Conservation (phyloP, 1,284 basidiomycete genomes). For the Leucoagaricus sp. region DNA sequence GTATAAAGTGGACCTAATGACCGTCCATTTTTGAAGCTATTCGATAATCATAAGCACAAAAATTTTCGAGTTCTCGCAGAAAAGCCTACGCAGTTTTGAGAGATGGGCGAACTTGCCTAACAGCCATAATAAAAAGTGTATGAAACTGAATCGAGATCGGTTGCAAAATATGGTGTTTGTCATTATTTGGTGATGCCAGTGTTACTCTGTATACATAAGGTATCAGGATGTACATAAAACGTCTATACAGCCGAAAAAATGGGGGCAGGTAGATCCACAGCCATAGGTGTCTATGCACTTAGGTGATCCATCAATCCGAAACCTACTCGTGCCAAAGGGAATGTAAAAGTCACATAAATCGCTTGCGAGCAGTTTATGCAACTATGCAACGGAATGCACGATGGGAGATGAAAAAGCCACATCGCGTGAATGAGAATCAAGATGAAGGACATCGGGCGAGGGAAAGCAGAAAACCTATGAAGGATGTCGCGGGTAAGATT, state of each 20-base stretch:
- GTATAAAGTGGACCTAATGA: slow-evolving; percentile 84
- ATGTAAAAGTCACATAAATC: not conserved
- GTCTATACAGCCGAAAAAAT: not conserved
- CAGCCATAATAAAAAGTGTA: slow-evolving; percentile 29
- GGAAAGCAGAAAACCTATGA: not conserved
- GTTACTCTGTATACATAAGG: not conserved
- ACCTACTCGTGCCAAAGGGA: not conserved
- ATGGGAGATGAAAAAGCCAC: not conserved
- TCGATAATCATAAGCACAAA: not conserved
- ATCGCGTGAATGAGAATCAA: not conserved
- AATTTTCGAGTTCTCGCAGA: not conserved
- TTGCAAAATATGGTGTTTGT: slow-evolving; percentile 7
- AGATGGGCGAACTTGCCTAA: slow-evolving; percentile 39
- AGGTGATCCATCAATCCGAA: not conserved
- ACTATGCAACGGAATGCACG: not conserved
- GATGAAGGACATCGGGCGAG: not conserved
- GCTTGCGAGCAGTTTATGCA: not conserved
- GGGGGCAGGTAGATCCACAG: slow-evolving; percentile 1
- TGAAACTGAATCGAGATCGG: slow-evolving; percentile 1
- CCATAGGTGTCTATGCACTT: not conserved
- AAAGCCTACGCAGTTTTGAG: slow-evolving; percentile 63
- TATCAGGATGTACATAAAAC: slow-evolving; percentile 4
- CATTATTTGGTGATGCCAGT: slow-evolving; percentile 11
- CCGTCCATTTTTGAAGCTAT: slow-evolving; percentile 73
- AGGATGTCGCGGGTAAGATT: slow-evolving; percentile 12